These are phyloP conservation scores for Chrysosphaeria jannelii DNA, from an alignment of 2,329 filamentous ascomycete species.

Conservation along the genomic window DNA sequence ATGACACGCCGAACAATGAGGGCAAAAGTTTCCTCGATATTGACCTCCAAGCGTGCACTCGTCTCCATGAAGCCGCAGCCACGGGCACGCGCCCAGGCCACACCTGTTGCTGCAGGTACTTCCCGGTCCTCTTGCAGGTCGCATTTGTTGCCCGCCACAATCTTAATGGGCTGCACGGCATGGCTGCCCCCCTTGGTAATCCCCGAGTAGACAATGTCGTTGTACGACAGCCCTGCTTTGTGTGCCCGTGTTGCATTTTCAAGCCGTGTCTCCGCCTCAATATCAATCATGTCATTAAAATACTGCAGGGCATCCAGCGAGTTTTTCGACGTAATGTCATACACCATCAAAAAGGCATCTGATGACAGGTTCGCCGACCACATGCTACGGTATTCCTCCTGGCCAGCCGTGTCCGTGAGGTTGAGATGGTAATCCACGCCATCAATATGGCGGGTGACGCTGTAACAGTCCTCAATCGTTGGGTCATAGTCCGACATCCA, in stretches of 20 bases:
- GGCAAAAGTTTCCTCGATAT: slow-evolving; percentile 72
- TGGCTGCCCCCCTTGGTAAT: slow-evolving; percentile 8
- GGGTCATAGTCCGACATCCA: slow-evolving; percentile 68
- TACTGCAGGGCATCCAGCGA: slow-evolving; percentile 44
- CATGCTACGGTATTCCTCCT: slow-evolving; percentile 69
- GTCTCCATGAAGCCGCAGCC: slow-evolving; percentile 80
- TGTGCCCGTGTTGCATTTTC: slow-evolving; percentile 26
- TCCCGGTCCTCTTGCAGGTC: slow-evolving; percentile 40
- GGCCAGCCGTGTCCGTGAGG: slow-evolving; percentile 63
- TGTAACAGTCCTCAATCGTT: slow-evolving; percentile 63
- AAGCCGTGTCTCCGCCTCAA: slow-evolving; percentile 40
- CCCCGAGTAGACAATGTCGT: slow-evolving; percentile 1
- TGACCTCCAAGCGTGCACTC: slow-evolving; percentile 54
- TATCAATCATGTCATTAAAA: slow-evolving; percentile 60
- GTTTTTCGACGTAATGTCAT: slow-evolving; percentile 48
- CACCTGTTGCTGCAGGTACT: slow-evolving; percentile 36
- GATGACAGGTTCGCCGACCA: slow-evolving; percentile 54
- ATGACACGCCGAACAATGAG: slow-evolving; percentile 30
- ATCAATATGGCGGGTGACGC: slow-evolving; percentile 50
- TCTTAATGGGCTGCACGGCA: slow-evolving; percentile 48
- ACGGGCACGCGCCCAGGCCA: slow-evolving; percentile 45
- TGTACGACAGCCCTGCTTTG: slow-evolving; percentile 12
- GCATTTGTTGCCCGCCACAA: slow-evolving; percentile 68
- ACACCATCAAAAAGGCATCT: slow-evolving; percentile 63
- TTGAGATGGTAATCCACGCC: slow-evolving; percentile 52